Conservation (phyloP, 352 stramenopile species). For the Phytophthora foliorum region DNA sequence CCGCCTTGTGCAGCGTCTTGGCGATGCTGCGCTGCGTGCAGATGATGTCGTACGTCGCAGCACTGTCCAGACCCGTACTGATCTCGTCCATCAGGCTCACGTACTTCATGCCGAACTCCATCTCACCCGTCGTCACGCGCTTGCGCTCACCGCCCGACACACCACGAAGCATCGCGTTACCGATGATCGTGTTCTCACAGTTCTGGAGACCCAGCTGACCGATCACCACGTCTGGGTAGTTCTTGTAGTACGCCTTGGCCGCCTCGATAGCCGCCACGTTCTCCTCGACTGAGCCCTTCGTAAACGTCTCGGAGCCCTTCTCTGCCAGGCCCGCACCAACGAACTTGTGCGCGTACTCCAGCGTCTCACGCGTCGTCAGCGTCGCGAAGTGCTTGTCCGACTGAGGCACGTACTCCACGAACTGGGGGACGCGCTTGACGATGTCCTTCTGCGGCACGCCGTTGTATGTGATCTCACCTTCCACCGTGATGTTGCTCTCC, state of each 20-base stretch:
- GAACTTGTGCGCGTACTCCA: constrained; percentile 43
- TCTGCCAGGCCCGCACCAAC: constrained; percentile 27
- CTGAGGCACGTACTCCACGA: constrained; percentile 38
- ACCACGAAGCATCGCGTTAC: constrained; percentile 61
- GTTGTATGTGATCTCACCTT: constrained; percentile 30
- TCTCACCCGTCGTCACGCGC: constrained; percentile 85
- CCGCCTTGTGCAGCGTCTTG: constrained; percentile 48
- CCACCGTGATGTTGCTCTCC: constrained; percentile 30
- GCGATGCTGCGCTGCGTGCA: constrained; percentile 47
- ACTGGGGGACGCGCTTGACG: constrained; percentile 32
- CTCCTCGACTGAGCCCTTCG: constrained; percentile 23
- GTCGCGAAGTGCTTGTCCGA: constrained; percentile 38
- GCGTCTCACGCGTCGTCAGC: constrained; percentile 40
- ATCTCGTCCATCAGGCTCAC: constrained; percentile 77
- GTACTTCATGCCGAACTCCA: constrained; percentile 87
- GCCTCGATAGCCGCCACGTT: constrained; percentile 26
- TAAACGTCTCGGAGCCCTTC: constrained; percentile 43
- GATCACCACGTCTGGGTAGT: constrained; percentile 36
- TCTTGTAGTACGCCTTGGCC: constrained; percentile 35
- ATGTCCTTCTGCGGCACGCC: constrained; percentile 20
- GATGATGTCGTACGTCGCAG: constrained; percentile 60
- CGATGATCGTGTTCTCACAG: constrained; percentile 68
- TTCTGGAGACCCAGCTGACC: constrained; percentile 51
- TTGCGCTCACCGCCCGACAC: constrained; percentile 71
- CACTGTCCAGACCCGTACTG: constrained; percentile 54